Conservation (phyloP, 2,329 filamentous ascomycete genomes). For the Verticillium nonalfalfae region DNA sequence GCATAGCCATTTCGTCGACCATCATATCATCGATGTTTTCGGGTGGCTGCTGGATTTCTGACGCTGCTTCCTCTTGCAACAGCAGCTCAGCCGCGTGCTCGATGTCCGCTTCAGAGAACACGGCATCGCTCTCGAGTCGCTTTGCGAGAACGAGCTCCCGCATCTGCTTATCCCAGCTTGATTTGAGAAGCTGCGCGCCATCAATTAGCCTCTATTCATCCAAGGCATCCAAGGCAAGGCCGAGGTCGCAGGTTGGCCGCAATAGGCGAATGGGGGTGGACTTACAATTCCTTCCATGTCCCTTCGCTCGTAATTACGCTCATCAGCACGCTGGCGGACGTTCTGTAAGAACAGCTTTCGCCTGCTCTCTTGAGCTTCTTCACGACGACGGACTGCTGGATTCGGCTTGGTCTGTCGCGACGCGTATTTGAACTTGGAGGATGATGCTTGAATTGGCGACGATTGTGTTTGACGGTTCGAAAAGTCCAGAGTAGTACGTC, state of each 20-base stretch:
- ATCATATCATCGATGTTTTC: constrained; percentile 40
- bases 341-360: constrained; percentile 64
- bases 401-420: constrained; percentile 54
- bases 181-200: constrained; percentile 23
- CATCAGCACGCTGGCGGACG: constrained; percentile 54
- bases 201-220: background rate
- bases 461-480: constrained; percentile 36
- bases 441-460: constrained; percentile 30
- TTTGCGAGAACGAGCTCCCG: constrained; percentile 22
- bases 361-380: constrained; percentile 58
- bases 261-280: background rate
- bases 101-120: constrained; percentile 43
- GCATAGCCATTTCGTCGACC: constrained; percentile 42
- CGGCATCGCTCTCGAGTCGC: constrained; percentile 28
- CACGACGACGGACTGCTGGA: constrained; percentile 52
- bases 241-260: background rate
- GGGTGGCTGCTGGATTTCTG: constrained; percentile 11
- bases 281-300: constrained; percentile 56
- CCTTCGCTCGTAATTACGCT: constrained; percentile 52
- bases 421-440: constrained; percentile 40
- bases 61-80: constrained; percentile 7
- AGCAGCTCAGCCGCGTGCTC: constrained; percentile 38
- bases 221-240: background rate
- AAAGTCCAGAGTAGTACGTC: constrained; percentile 27
- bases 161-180: constrained; percentile 26